Base-by-base conservation (phyloP, 331 rosid species). In the Malus hybrid region DNA sequence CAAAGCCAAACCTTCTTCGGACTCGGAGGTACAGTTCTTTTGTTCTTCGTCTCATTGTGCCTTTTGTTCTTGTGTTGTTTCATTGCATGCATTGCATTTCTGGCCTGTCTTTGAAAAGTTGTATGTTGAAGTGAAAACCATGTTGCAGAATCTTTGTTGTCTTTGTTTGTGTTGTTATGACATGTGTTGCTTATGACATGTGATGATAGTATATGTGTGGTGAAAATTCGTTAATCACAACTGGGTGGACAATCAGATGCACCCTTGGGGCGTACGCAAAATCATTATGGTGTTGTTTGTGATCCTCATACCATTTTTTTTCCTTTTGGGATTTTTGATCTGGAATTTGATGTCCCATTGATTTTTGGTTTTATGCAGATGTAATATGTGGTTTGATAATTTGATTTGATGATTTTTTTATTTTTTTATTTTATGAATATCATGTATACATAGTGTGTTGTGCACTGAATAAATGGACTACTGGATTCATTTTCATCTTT, bases 1-100 rank as follows among this genome's bases (percentile, higher is more conserved):
- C 81, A 93, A 91, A 76, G 19, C 65, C 50, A 67, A 74, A 73
- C 96, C 98, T 69, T 8, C 64, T 73, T 88, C 92, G 28, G 86
- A 75, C n/a, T 39, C 60, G 56, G 84, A 89, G 98, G 97, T 88
- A 64, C 22, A 55, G 55, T 62, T 33, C n/a, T 2, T 31, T 22
- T 46, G 44, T 39, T 29, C 52, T 75, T 75, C 18, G 5, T 71
- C n/a, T 77, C 55, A 22, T 5, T 50, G 55, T 50, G 1, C 19
- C 2, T 75, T 20, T 14, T 2, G 2, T 69, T 14, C 14, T 10
- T 18, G 29, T 33, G 20, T 19, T 36, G 29, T 10, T 74, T 65
- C 20, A 22, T 34, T 34, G 10, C 42, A 34, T 34, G 10, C 42
- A 7, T 78, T 16, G 73, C 75, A 61, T 46, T 28, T 24, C 46